A percentile compares a stretch with the other conserved stretches of the same genome.
These are phyloP conservation scores for Exidia glandulosa DNA, from an alignment of 768 basidiomycete genomes.

Conservation along the genomic window DNA sequence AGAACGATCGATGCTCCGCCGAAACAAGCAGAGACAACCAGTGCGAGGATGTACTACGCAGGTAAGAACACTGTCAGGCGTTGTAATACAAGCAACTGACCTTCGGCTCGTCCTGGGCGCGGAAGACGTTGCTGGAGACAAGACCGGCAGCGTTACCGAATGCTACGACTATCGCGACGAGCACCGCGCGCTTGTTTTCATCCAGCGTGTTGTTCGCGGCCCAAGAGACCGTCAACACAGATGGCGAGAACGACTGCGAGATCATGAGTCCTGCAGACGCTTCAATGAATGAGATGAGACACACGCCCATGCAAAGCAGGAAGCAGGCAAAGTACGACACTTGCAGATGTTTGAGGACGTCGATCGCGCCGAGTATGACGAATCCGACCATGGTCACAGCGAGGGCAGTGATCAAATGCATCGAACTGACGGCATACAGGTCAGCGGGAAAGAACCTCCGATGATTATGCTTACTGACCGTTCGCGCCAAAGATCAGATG, in stretches of 20 bases:
- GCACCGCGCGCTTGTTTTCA: conserved; percentile 37
- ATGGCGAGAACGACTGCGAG: not conserved
- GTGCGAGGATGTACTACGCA: conserved; percentile 38
- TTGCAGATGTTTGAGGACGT: conserved; percentile 27
- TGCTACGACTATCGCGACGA: conserved; percentile 43
- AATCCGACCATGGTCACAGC: conserved; percentile 6
- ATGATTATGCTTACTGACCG: conserved; percentile 30
- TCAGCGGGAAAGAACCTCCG: conserved; percentile 5
- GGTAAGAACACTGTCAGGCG: too few relatives aligned
- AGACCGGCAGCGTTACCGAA: conserved; percentile 33
- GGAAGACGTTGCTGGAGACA: conserved; percentile 42
- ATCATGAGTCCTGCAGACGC: too few relatives aligned
- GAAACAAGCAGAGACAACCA: conserved; percentile 37
- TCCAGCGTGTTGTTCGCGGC: conserved; percentile 40
- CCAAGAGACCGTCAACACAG: conserved; percentile 13
- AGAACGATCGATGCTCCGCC: conserved; percentile 35
- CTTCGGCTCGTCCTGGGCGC: conserved; percentile 37
- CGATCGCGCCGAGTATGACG: conserved; percentile 30
- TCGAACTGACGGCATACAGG: conserved; percentile 2
- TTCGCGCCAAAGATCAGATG: conserved; percentile 41
- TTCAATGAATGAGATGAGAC: conserved; percentile 6
- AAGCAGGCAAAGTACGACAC: conserved; percentile 47
- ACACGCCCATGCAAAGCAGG: conserved; percentile 37
- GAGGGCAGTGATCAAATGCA: conserved; percentile 6
- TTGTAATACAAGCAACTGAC: too few relatives aligned